Percentiles rank a stretch among this genome's conserved stretches.
phyloP scores from a whole-genome alignment of 73 alveolate genomes.

The Paramecium tetraurelia region DNA sequence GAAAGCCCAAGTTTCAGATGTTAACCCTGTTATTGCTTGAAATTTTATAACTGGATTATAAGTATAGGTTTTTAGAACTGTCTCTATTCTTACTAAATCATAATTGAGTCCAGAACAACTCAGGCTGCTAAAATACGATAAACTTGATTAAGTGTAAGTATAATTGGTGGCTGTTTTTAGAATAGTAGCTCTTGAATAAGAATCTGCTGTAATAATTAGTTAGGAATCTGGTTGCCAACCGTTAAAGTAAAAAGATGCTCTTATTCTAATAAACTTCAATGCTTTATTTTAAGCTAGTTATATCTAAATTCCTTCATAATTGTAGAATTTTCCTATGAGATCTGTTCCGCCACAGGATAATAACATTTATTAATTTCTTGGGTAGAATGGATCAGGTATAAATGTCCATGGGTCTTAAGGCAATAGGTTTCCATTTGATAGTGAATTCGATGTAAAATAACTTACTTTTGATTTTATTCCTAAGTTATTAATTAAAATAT shows the following conservation, averaged over 20 bases:
- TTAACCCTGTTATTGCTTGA: not conserved
- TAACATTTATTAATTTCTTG: not conserved
- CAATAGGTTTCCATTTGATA: not conserved
- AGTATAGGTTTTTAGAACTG: not conserved
- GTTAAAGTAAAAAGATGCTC: not conserved
- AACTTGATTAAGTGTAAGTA: not conserved
- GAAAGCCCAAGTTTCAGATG: not conserved
- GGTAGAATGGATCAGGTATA: not conserved
- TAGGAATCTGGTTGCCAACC: not conserved
- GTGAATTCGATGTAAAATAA: not conserved
- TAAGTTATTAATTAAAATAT: not conserved
- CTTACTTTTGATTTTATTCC: not conserved
- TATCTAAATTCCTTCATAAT: not conserved
- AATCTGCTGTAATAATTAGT: not conserved
- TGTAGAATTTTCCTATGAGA: not conserved
- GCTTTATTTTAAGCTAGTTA: not conserved
- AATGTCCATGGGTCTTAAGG: not conserved
- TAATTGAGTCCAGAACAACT: not conserved
- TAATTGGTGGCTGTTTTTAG: not conserved
- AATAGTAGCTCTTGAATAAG: not conserved
- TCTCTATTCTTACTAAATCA: not conserved
- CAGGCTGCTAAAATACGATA: not conserved
- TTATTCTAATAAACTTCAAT: not conserved
- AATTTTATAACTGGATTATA: not conserved
- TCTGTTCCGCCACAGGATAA: not conserved